Evolutionary conservation across 176 grass and related monocot genomes (phyloP), one percentile per base, ranked within the genome.

Genomic region (Typha latifolia): DNA sequence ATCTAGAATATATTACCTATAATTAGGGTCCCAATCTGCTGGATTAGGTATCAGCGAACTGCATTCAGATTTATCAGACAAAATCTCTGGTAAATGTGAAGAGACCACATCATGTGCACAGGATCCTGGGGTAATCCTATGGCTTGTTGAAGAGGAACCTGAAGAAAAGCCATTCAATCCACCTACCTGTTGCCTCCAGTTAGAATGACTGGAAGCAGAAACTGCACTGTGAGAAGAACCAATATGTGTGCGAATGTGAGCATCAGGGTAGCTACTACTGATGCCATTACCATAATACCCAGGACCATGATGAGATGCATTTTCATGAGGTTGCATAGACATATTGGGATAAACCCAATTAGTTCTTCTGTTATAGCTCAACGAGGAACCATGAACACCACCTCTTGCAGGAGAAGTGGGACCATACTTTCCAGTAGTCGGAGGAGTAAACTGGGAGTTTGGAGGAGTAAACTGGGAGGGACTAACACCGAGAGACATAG

Each of bases 401-500:
- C 82, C 68, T 78, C 89, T 99, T 73, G 80, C 82, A 72, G 95
- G 89, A 67, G 89, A 83, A 69, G 77, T 81, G 18, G 84, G 83
- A 49, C 81, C 84, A 68, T 90, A 85, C 71, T 84, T 92, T 64
- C 85, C 78, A 57, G 67, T 50, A 68, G 83, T 73, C 72, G 51
- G 62, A 51, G 53, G 65, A 47, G 82, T 73, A 51, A 87, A 80
- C 56, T 91, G 85, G 48, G 88, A 96, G 72, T 79, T 85, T 71
- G 95, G 89, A 14, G 95, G 89, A 49, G 89, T 94, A 84, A 87
- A 94, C 32, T 99, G 95, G 63, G 86, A 94, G 66, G 95, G 95
- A 76, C 95, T 99, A 51, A 71, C 84, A 62, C 95, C 95, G 26
- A 99, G 95, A 78, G 86, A 87, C 81, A 93, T 87, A 76, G 78